These are phyloP conservation scores for Coemansia sp. DNA, from an alignment of 192 early-diverging fungal genomes.

Conservation along the genomic window DNA sequence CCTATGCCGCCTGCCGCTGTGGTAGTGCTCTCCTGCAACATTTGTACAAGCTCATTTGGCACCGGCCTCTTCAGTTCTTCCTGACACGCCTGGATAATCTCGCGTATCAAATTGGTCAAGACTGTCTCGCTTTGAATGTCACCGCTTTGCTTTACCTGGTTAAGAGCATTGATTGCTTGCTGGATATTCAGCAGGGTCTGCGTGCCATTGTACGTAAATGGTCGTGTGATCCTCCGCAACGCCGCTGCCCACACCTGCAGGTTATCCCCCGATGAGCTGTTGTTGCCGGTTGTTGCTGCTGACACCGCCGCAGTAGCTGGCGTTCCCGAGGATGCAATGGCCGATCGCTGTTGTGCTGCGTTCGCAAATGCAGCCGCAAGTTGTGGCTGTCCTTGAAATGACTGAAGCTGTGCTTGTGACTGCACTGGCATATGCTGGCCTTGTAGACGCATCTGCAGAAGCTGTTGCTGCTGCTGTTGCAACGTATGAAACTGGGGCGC, in stretches of 20 bases:
- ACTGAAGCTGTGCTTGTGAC: conserved; percentile 19
- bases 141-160: conserved; percentile 7
- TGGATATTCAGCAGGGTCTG: conserved; percentile 7
- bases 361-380: conserved; percentile 18
- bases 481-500: neutral
- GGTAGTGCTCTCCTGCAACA: conserved; percentile 9
- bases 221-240: conserved; percentile 18
- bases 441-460: conserved; percentile 20
- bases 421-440: conserved; percentile 6
- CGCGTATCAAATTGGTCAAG: neutral
- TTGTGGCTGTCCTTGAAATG: conserved; percentile 15
- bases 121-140: conserved; percentile 19
- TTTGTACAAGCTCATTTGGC: neutral
- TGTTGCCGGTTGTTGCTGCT: neutral
- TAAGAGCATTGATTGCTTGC: conserved; percentile 10
- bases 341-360: conserved; percentile 20
- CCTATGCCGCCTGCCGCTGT: neutral
- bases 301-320: conserved; percentile 2
- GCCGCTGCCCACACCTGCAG: conserved; percentile 17
- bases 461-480: conserved; percentile 15
- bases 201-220: conserved; percentile 17
- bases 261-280: conserved; percentile 11
- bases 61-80: conserved; percentile 7
- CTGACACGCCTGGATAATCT: conserved; percentile 2
- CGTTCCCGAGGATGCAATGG: neutral